phyloP scores from a whole-genome alignment of 805 yeast species.

The Zygosaccharomyces pseudorouxii region DNA sequence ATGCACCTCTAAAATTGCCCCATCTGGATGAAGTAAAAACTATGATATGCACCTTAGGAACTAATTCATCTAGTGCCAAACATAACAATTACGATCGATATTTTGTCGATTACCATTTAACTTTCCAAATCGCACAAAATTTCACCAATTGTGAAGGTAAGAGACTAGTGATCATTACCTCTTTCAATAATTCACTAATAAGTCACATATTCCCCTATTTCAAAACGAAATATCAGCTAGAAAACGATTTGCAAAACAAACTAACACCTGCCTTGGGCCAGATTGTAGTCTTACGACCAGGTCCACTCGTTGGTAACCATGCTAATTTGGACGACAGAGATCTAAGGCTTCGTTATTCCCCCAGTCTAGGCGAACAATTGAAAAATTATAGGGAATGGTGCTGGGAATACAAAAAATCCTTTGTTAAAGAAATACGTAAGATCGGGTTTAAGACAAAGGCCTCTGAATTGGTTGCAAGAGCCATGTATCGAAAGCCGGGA shows the following conservation, averaged over 20 bases:
- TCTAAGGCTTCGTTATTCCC: constrained; percentile 4
- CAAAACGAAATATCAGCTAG: constrained; percentile 19
- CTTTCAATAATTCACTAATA: constrained; percentile 21
- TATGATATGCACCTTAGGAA: constrained; percentile 22
- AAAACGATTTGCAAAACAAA: constrained; percentile 15
- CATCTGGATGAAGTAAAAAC: constrained; percentile 13
- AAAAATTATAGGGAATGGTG: constrained; percentile 13
- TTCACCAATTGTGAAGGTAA: constrained; percentile 16
- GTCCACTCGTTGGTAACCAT: constrained; percentile 30
- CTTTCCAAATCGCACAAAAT: constrained; percentile 14
- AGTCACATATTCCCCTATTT: constrained; percentile 21
- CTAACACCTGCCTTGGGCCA: constrained; percentile 12
- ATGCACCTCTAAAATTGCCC: constrained; percentile 2
- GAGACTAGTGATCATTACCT: constrained; percentile 21
- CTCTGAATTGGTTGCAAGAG: constrained; percentile 19
- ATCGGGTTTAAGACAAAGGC: constrained; percentile 17
- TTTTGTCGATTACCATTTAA: constrained; percentile 23
- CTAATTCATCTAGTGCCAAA: constrained; percentile 12
- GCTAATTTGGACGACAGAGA: constrained; percentile 6
- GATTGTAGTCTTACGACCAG: constrained; percentile 25
- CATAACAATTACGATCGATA: constrained; percentile 11
- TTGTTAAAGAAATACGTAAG: constrained; percentile 12
- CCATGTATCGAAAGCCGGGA: constrained; percentile 23
- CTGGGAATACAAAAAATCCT: constrained; percentile 11
- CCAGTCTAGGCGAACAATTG: constrained; percentile 7